Evolutionary conservation across 805 yeast genomes (phyloP), one percentile per base, ranked within the genome.

Genomic region (Lipomyces yamanashiensis): DNA sequence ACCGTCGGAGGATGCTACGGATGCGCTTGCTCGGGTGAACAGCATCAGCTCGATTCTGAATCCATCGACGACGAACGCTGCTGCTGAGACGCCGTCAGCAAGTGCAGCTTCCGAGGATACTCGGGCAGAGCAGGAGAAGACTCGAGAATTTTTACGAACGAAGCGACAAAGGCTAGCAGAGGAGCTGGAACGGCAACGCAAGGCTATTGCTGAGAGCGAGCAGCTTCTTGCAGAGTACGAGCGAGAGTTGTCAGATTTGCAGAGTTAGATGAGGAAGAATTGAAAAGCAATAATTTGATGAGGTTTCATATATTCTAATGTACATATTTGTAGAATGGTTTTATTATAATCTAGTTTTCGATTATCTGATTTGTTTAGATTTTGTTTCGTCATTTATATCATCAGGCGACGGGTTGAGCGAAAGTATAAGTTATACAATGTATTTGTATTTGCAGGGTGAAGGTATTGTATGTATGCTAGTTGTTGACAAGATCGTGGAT

Each of bases 121-220:
- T 15, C 45, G 55, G 34, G 15, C 45, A 4, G 45, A 50, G 9
- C 61, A 55, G 15, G 61, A 51, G 34, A 36, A 43, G 36, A 39
- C 71, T 10, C 71, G 72, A 52, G 79, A 75, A 60, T 74, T 69
- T 43, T 59, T 77, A 23, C 64, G 73, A 34, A 74, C 74, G 1
- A 75, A 74, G 51, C 74, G 75, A 33, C 64, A 73, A 40, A 73
- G 71, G 55, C 68, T 74, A n/a, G 71, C 71, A 49, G 79, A 75
- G 60, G 74, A 74, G 61, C 69, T 76, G 9, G 71, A 63, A 7
- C 67, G 69, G 49, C 70, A 71, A 23, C 68, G 70, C 33, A 63
- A 58, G 47, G 70, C 72, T 54, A 63, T 77, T 28, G 62, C 57
- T 9, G 67, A 65, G 50, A 71, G 73, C 19, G 75, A 73, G 64